These are phyloP conservation scores for Ceratocystis colombiana DNA, from an alignment of 2,329 filamentous ascomycete species.

Conservation along the genomic window DNA sequence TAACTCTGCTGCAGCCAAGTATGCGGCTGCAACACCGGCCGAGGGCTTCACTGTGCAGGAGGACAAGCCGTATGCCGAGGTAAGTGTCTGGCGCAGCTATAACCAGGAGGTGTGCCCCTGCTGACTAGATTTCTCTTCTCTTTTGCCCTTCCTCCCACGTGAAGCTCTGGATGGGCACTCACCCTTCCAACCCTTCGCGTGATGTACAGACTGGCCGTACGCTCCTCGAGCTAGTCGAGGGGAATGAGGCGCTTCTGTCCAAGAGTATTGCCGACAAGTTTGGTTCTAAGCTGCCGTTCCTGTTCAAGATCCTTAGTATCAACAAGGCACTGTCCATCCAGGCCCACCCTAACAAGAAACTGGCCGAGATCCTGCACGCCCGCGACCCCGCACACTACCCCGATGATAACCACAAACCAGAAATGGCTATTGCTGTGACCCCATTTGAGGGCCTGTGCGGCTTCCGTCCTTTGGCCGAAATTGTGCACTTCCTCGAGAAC, in stretches of 20 bases:
- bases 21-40: constrained; percentile 72
- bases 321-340: constrained; percentile 94
- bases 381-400: constrained; percentile 90
- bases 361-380: constrained; percentile 74
- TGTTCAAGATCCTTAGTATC: constrained; percentile 97
- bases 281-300: constrained; percentile 75
- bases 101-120: not conserved
- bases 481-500: constrained; percentile 65
- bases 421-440: constrained; percentile 97
- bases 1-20: constrained; percentile 79
- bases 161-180: constrained; percentile 99
- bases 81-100: constrained; percentile 33
- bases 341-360: constrained; percentile 90
- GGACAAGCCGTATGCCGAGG: constrained; percentile 91
- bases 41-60: constrained; percentile 65
- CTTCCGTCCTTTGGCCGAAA: constrained; percentile 79
- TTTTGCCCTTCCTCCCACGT: constrained; percentile 4
- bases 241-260: constrained; percentile 76
- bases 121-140: not conserved
- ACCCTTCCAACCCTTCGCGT: constrained; percentile 89
- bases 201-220: constrained; percentile 75
- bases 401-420: constrained; percentile 98
- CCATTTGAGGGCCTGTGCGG: constrained; percentile 93
- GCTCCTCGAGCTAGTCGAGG: constrained; percentile 75
- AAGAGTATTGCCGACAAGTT: constrained; percentile 63